Evolutionary conservation across 352 stramenopile species (phyloP).

Genomic region (Phytophthora colocasiae): DNA sequence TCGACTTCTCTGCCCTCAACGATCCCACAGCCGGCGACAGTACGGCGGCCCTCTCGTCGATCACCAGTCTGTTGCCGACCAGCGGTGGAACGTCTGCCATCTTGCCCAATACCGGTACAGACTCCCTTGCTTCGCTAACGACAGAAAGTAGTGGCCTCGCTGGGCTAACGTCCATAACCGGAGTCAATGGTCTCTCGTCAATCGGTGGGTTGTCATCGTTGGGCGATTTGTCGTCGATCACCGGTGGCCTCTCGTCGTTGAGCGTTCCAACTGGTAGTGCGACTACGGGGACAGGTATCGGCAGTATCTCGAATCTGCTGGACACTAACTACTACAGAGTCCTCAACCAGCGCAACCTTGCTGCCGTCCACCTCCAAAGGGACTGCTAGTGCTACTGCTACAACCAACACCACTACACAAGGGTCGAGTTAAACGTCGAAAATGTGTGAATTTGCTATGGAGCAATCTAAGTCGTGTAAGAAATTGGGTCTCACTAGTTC

Average conservation of each 20-base stretch:
- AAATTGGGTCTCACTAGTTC: no score
- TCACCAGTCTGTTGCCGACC: constrained; percentile 6
- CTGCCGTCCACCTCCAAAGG: neutral
- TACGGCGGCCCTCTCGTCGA: neutral
- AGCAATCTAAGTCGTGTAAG: no score
- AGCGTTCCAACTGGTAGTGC: neutral
- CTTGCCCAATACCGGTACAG: constrained; percentile 1
- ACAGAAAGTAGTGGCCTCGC: neutral
- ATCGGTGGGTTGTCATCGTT: neutral
- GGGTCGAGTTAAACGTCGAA: no score
- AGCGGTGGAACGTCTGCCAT: neutral
- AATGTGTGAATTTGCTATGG: neutral
- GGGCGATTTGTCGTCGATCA: neutral
- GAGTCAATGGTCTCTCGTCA: neutral
- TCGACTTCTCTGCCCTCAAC: constrained; percentile 12
- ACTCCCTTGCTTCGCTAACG: constrained; percentile 9
- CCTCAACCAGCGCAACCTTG: neutral
- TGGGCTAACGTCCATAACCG: neutral
- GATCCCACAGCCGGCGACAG: neutral
- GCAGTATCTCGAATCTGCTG: neutral
- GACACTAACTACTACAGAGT: neutral
- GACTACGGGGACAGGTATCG: neutral
- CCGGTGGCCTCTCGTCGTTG: neutral
- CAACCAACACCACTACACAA: neutral
- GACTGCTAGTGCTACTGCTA: neutral